These are phyloP conservation scores for Physaria fendleri DNA, from an alignment of 345 rosid species.

Conservation along the genomic window DNA sequence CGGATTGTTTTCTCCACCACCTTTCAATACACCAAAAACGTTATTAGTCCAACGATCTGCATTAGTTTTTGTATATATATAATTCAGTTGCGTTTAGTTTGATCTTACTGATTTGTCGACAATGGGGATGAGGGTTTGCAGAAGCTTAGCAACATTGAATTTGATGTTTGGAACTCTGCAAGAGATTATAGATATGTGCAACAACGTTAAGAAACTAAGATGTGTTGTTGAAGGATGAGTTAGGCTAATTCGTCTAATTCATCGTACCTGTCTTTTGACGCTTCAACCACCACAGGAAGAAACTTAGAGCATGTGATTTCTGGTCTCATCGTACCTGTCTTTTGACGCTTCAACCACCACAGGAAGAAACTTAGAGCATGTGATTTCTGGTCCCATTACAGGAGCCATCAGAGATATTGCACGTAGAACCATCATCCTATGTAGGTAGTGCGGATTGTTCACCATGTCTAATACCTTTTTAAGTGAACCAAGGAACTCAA, in stretches of 20 bases:
- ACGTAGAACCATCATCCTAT: constrained; percentile 84
- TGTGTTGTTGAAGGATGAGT: not conserved
- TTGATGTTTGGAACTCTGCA: constrained; percentile 93
- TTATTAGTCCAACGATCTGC: not conserved
- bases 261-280: constrained; percentile 79
- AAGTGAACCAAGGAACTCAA: not conserved
- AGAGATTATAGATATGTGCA: constrained; percentile 2
- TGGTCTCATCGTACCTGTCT: constrained; percentile 76
- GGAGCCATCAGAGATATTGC: constrained; percentile 88
- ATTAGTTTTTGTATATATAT: not conserved
- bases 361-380: constrained; percentile 81
- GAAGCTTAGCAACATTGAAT: constrained; percentile 88
- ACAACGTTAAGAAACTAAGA: not conserved
- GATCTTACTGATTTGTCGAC: constrained; percentile 79
- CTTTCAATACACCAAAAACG: constrained; percentile 2
- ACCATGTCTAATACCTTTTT: constrained; percentile 78
- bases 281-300: constrained; percentile 64
- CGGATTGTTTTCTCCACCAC: constrained; percentile 84
- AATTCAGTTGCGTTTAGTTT: not conserved
- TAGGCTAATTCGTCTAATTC: not conserved
- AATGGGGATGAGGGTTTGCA: constrained; percentile 76
- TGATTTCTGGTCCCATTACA: constrained; percentile 84
- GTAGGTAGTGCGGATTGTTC: constrained; percentile 71
- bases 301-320: constrained; percentile 87
- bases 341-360: constrained; percentile 67